Base-by-base conservation (phyloP, 2,329 filamentous ascomycete genomes). In the Teratosphaeria gauchensis region DNA sequence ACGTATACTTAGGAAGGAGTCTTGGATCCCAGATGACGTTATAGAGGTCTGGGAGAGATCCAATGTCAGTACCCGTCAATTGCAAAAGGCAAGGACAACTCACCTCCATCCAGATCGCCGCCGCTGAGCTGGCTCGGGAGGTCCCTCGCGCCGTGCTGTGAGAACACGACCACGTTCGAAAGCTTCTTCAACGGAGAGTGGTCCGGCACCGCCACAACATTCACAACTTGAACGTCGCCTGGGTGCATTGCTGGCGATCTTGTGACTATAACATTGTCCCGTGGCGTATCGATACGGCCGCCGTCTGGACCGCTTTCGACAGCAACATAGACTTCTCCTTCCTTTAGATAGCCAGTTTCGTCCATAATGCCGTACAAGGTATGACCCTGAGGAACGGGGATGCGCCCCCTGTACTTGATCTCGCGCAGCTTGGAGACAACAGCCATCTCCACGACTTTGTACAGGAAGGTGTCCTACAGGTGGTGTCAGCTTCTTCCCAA, bases 281-380 rank as follows among this genome's bases (percentile, higher is more conserved):
- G 65, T 0, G 68, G 58, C 0, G 80, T 62, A 9, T 71, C 61
- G 12, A 61, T 53, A 48, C 65, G 66, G 4, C 67, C 65, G 14
- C 64, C 66, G 12, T 67, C 61, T 4, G 61, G 54, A 3, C 73
- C 57, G 53, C 60, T 75, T 53, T 84, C 77, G 42, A 81, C 83
- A 0, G 82, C 80, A 56, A 88, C 80, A 64, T 85, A 92, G 0
- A 92, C 80, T 62, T 95, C 77, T 0, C 82, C 81, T 66, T 89
- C 84, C 9, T 80, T 63, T 0, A 95, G 76, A 38, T 80, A 82
- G 0, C 82, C 83, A 0, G 88, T 90, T 71, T 95, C 90, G 62
- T 95, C 90, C 83, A 94, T 88, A 55, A 95, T 79, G 0, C 90
- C 90, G 64, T 90, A 91, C 0, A 95, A 77, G 0, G 89, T 91